Evolutionary conservation across 352 stramenopile genomes (phyloP), one percentile per base, ranked within the genome.

Genomic region (Pythium volutum): DNA sequence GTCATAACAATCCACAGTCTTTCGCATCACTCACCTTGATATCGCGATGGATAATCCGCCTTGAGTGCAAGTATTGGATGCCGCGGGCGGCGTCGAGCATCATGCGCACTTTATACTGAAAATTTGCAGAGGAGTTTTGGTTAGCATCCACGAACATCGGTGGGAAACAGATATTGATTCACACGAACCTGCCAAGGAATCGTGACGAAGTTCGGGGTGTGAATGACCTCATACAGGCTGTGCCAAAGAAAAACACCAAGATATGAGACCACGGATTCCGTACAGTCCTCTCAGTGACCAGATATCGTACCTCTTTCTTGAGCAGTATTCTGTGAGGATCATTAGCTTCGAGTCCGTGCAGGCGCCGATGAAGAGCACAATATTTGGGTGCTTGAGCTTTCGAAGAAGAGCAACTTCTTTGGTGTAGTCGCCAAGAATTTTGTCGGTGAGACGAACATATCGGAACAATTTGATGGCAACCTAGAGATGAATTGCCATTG

Each of bases 321-420:
- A 94, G 70, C 87, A 96, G 62, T 93, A 96, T 65, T 96, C 87
- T 14, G 84, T 96, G 45, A 96, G 68, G 65, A 96, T 96, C 78
- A 96, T 90, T 33, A 96, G 69, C 69, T 92, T 94, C 20, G 87
- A 86, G 51, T 93, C 83, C 53, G 86, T 96, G 66, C 87, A 96
- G 53, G 87, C 87, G 66, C 87, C 87, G 64, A 96, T 96, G 76
- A 96, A 96, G 72, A 96, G 73, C 25, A 96, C 85, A 63, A 96
- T 96, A 59, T 96, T 96, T 41, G 87, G 87, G 55, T 96, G 87
- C 66, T 93, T 93, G 56, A 96, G 77, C 62, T 94, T 89, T 66
- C 84, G 78, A 18, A 96, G 73, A 56, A 96, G 62, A 29, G 83
- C 87, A 18, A 96, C 87, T 79, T 96, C 87, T 68, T 86, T 76